Conservation (phyloP, 805 yeast species). For the Wickerhamomyces ciferrii region DNA sequence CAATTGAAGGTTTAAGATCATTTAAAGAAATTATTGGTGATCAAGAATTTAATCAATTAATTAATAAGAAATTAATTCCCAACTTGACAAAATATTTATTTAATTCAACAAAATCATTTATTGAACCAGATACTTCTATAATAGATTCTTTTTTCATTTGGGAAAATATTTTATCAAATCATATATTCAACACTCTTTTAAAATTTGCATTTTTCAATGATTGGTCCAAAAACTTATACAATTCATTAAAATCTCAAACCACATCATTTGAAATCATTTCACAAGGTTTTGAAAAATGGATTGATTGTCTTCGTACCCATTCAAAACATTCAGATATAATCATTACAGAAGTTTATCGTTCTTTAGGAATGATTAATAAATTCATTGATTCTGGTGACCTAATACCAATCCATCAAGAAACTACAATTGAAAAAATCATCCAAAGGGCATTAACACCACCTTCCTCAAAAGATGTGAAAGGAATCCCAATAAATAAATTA, state of each 20-base stretch:
- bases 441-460: background rate
- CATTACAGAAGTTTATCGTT: conserved; percentile 12
- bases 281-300: conserved; percentile 28
- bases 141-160: conserved; percentile 19
- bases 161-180: conserved; percentile 14
- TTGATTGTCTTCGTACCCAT: conserved; percentile 16
- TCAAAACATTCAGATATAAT: conserved; percentile 7
- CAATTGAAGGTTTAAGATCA: conserved; percentile 19
- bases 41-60: conserved; percentile 9
- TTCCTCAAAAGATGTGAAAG: conserved; percentile 11
- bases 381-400: conserved; percentile 17
- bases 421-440: background rate
- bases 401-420: conserved; percentile 4
- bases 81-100: conserved; percentile 7
- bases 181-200: conserved; percentile 20
- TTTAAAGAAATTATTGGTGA: conserved; percentile 30
- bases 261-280: conserved; percentile 15
- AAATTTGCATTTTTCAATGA: conserved; percentile 30
- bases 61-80: conserved; percentile 19
- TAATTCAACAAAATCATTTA: conserved; percentile 3
- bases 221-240: conserved; percentile 12
- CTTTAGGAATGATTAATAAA: conserved; percentile 26
- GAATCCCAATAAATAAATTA: conserved; percentile 38
- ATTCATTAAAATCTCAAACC: conserved; percentile 1
- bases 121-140: conserved; percentile 12